Evolutionary conservation across 345 rosid genomes (phyloP).

Genomic region (Heritiera littoralis): DNA sequence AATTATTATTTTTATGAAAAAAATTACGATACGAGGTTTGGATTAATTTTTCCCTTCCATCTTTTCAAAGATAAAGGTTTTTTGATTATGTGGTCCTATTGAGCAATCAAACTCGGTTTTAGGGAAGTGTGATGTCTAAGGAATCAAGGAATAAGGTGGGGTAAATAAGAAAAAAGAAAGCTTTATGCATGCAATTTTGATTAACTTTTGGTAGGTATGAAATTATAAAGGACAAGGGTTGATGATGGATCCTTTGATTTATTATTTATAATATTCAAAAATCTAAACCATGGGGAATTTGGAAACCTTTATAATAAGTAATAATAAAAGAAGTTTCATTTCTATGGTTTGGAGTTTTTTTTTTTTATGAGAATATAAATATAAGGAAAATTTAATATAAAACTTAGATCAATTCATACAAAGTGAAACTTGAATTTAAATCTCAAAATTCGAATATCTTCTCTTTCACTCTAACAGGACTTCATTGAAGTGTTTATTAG

Average conservation of each 20-base stretch:
- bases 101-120: not conserved
- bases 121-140: not conserved
- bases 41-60: no score
- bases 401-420: no score
- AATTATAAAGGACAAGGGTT: not conserved
- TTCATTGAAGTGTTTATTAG: no score
- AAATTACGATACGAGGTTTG: no score
- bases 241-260: not conserved
- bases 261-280: not conserved
- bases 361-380: no score
- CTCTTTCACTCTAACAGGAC: no score
- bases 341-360: not conserved
- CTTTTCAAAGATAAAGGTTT: not conserved
- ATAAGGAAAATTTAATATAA: no score
- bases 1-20: no score
- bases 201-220: not conserved
- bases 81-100: no score
- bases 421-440: no score
- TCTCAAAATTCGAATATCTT: no score
- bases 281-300: not conserved
- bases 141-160: not conserved
- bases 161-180: not conserved
- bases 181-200: not conserved
- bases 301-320: not conserved
- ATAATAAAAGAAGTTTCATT: not conserved